A percentile compares a stretch with the other conserved stretches of the same genome.
These are phyloP conservation scores for Lobosporangium transversale DNA, from an alignment of 192 early-diverging fungal species.

Conservation along the genomic window DNA sequence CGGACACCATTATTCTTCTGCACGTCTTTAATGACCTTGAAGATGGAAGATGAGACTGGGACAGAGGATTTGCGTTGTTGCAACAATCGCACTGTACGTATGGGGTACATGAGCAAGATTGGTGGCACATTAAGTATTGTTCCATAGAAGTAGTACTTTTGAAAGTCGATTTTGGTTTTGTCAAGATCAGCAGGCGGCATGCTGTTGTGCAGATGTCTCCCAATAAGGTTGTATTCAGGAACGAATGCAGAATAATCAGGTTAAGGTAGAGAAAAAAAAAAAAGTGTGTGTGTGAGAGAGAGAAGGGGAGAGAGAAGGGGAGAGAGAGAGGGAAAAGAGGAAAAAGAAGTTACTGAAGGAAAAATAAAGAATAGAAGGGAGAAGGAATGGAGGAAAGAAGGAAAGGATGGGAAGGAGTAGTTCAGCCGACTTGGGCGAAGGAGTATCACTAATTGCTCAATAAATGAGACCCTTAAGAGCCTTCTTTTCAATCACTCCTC, in stretches of 20 bases:
- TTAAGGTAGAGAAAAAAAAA: background rate
- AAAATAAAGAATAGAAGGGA: background rate
- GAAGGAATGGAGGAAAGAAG: background rate
- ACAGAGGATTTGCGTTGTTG: slow-evolving; percentile 44
- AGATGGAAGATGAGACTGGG: slow-evolving; percentile 53
- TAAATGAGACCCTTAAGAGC: too few relatives aligned
- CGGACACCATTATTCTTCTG: slow-evolving; percentile 47
- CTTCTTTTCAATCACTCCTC: too few relatives aligned
- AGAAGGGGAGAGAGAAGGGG: background rate
- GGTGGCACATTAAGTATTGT: slow-evolving; percentile 54
- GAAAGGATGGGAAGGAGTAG: background rate
- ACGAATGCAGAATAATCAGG: background rate
- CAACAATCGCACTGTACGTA: slow-evolving; percentile 50
- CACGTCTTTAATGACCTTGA: slow-evolving; percentile 45
- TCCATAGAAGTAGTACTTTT: slow-evolving; percentile 49
- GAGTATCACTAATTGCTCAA: too few relatives aligned
- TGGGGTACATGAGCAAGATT: slow-evolving; percentile 52
- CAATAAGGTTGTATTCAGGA: background rate
- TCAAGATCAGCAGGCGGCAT: slow-evolving; percentile 47
- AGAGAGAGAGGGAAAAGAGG: background rate
- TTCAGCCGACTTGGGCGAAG: too few relatives aligned
- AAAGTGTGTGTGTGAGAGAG: background rate
- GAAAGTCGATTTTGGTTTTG: slow-evolving; percentile 44
- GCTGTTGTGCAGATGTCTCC: background rate
- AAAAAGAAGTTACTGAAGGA: background rate